Conservation (phyloP, 2,329 filamentous ascomycete species). For the Sarocladiaceae sp. region DNA sequence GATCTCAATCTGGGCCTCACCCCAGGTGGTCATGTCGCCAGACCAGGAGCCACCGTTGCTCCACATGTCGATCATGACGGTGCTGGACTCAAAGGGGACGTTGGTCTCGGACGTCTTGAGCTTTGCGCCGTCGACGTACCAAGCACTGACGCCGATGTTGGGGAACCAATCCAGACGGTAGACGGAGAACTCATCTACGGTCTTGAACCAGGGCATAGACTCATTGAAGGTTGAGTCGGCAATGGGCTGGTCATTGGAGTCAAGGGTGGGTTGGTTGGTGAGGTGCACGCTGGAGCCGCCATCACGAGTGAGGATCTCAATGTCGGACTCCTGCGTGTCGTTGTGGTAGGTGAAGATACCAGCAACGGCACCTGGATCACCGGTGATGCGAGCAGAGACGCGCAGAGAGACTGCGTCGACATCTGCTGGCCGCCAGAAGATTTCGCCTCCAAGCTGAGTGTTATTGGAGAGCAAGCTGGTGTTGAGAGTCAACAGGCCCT, state of each 20-base stretch:
- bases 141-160: slow-evolving; percentile 38
- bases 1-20: slow-evolving; percentile 50
- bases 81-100: slow-evolving; percentile 45
- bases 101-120: slow-evolving; percentile 48
- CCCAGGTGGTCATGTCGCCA: slow-evolving; percentile 46
- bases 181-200: slow-evolving; percentile 51
- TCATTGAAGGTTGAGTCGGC: slow-evolving; percentile 19
- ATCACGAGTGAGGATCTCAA: slow-evolving; percentile 46
- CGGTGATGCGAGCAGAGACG: slow-evolving; percentile 43
- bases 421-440: slow-evolving; percentile 9
- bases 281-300: slow-evolving; percentile 40
- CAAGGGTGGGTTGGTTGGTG: slow-evolving; percentile 40
- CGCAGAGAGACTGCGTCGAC: slow-evolving; percentile 31
- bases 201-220: slow-evolving; percentile 11
- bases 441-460: not conserved
- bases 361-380: slow-evolving; percentile 43
- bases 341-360: slow-evolving; percentile 48
- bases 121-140: slow-evolving; percentile 47
- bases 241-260: slow-evolving; percentile 27
- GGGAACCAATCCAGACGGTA: slow-evolving; percentile 57
- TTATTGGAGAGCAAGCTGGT: slow-evolving; percentile 2
- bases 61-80: slow-evolving; percentile 54
- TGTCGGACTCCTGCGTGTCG: slow-evolving; percentile 43
- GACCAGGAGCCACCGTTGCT: slow-evolving; percentile 54
- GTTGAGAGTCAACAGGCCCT: not conserved